phyloP scores from a whole-genome alignment of 2,329 filamentous ascomycete genomes.

The Cordyceps javanica region DNA sequence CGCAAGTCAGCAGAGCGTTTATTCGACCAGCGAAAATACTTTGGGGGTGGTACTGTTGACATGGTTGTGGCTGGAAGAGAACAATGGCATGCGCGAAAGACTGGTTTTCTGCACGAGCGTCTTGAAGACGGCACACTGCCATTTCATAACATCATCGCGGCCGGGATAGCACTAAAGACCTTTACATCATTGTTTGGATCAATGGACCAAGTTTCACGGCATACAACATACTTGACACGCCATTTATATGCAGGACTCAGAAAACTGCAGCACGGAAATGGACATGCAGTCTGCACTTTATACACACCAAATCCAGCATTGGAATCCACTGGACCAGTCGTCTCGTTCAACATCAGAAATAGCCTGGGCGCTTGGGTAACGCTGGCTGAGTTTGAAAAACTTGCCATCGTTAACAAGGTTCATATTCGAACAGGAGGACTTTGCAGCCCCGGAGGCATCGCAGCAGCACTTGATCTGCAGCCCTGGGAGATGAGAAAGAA shows the following conservation, averaged over 20 bases:
- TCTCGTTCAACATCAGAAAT: conserved; percentile 78
- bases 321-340: conserved; percentile 58
- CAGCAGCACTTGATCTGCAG: conserved; percentile 63
- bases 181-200: conserved; percentile 65
- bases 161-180: conserved; percentile 65
- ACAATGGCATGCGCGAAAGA: conserved; percentile 77
- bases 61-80: conserved; percentile 74
- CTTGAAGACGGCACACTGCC: conserved; percentile 90
- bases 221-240: conserved; percentile 62
- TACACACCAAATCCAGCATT: conserved; percentile 40
- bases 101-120: conserved; percentile 64
- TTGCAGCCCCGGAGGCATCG: conserved; percentile 87
- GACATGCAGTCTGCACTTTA: conserved; percentile 55
- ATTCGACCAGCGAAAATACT: conserved; percentile 68
- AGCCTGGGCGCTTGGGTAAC: conserved; percentile 67
- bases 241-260: conserved; percentile 40
- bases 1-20: conserved; percentile 60
- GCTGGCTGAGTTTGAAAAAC: conserved; percentile 79
- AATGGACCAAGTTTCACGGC: conserved; percentile 62
- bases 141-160: conserved; percentile 81
- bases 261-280: conserved; percentile 63
- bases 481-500: conserved; percentile 80
- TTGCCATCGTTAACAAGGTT: conserved; percentile 70
- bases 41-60: conserved; percentile 91
- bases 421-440: conserved; percentile 83